A percentile compares a stretch with the other conserved stretches of the same genome.
Evolutionary conservation across 2,329 filamentous ascomycete species (phyloP).

Genomic region (Ophiostoma triangulosporum): DNA sequence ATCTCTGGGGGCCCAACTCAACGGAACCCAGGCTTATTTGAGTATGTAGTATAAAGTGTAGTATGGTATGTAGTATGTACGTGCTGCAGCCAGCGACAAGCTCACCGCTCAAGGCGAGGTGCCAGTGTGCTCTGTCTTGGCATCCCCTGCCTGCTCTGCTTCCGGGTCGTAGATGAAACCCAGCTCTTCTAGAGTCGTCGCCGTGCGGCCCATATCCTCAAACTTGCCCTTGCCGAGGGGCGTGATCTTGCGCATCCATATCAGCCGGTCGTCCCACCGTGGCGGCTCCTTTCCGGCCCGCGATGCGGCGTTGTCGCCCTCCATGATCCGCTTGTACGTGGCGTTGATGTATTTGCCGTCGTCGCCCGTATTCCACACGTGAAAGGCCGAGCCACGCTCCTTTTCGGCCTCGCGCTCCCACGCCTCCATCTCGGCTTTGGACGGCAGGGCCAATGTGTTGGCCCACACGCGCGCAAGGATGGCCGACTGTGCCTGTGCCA

Average conservation of each 20-base stretch:
- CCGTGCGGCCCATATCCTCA: slow-evolving; percentile 46
- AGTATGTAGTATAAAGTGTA: no score
- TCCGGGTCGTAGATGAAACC: slow-evolving; percentile 45
- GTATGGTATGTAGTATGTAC: not conserved
- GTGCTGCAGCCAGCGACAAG: not conserved
- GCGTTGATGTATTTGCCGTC: slow-evolving; percentile 60
- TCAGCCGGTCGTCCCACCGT: slow-evolving; percentile 55
- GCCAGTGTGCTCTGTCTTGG: not conserved
- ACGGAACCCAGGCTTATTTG: no score
- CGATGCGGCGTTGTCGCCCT: slow-evolving; percentile 23
- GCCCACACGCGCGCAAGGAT: slow-evolving; percentile 67
- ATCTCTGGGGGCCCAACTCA: no score
- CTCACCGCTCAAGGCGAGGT: not conserved
- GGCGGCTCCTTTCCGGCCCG: slow-evolving; percentile 53
- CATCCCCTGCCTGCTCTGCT: not conserved
- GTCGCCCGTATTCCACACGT: slow-evolving; percentile 37
- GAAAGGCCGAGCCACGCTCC: slow-evolving; percentile 27
- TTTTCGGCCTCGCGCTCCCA: slow-evolving; percentile 55
- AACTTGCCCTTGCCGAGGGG: slow-evolving; percentile 60
- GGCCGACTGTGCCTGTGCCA: slow-evolving; percentile 67
- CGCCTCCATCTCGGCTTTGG: slow-evolving; percentile 45
- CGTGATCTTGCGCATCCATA: slow-evolving; percentile 59
- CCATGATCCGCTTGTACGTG: slow-evolving; percentile 46
- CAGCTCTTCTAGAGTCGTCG: slow-evolving; percentile 56
- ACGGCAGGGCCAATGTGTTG: slow-evolving; percentile 47